These are phyloP conservation scores for Kockovaella imperatae DNA, from an alignment of 768 basidiomycete species.

Conservation along the genomic window DNA sequence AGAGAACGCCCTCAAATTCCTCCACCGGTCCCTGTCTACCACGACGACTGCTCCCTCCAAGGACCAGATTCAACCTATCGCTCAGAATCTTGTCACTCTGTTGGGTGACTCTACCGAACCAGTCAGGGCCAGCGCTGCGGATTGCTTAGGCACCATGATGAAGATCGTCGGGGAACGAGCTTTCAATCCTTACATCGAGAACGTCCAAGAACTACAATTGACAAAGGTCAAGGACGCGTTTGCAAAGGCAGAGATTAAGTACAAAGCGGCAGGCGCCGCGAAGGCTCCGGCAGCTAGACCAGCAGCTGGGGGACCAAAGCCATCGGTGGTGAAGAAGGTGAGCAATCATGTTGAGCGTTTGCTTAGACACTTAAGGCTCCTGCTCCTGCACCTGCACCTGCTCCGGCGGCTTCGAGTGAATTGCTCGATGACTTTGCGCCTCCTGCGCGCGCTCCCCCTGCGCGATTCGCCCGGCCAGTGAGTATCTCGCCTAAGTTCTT, in stretches of 20 bases:
- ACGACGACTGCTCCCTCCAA: conserved; percentile 64
- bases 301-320: conserved; percentile 4
- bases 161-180: conserved; percentile 94
- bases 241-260: conserved; percentile 85
- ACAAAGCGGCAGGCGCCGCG: conserved; percentile 59
- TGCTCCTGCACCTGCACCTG: neutral
- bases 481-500: neutral
- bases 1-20: conserved; percentile 80
- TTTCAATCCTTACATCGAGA: conserved; percentile 76
- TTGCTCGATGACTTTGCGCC: conserved; percentile 43
- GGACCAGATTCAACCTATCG: conserved; percentile 69
- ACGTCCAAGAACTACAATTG: conserved; percentile 76
- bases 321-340: conserved; percentile 24
- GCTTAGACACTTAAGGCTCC: conserved; percentile 2
- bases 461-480: conserved; percentile 22
- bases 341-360: neutral
- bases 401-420: conserved; percentile 25
- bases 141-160: conserved; percentile 80
- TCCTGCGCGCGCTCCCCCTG: conserved; percentile 26
- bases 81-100: conserved; percentile 64
- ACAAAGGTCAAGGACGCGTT: conserved; percentile 88
- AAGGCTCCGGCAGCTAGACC: conserved; percentile 20
- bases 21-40: conserved; percentile 65
- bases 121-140: conserved; percentile 82
- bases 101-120: conserved; percentile 85